Evolutionary conservation across 352 stramenopile genomes (phyloP), one percentile per base, ranked within the genome.

Genomic region (Phytopythium aichiense): DNA sequence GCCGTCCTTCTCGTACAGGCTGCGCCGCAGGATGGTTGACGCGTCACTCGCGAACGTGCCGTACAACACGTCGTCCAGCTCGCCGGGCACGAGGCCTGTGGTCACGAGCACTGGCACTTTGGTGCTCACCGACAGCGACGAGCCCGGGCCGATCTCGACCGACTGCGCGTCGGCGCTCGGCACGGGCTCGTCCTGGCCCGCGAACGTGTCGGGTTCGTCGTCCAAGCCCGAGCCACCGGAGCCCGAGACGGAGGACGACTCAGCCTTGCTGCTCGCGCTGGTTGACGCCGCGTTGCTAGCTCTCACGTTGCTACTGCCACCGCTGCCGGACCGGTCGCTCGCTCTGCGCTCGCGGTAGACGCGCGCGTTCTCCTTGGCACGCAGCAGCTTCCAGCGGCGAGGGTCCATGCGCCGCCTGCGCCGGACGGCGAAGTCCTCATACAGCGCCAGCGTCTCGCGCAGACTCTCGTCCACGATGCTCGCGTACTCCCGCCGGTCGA

Each of bases 61-160:
- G 58, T 86, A 88, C 57, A 87, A 66, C 20, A 70, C 64, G 55
- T 89, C 80, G 28, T 88, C 77, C 18, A 89, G 38, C 20, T 67
- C 73, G 22, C 80, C 77, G 9, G 74, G 64, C 9, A 79, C 56
- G 12, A 64, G 72, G 7, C 73, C 75, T 5, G 58, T 71, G 28
- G 60, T 64, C n/a, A 82, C 20, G 33, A 79, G 68, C 13, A 76
- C 48, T 0, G 70, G 73, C 51, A 76, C 68, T 15, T 71, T 70
- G 23, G 67, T 76, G 56, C 68, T 81, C 7, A 74, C 76, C 0
- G 79, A 76, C 37, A 85, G 62, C 0, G 73, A 68, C 18, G 74
- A 70, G 30, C 69, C 74, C 25, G 79, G 79, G 0, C 74, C 77
- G 45, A 87, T 78, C 59, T 79, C 63, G 45, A 81, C 53, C 13